phyloP scores from a whole-genome alignment of 352 stramenopile species.

The Phytophthora citrophthora region DNA sequence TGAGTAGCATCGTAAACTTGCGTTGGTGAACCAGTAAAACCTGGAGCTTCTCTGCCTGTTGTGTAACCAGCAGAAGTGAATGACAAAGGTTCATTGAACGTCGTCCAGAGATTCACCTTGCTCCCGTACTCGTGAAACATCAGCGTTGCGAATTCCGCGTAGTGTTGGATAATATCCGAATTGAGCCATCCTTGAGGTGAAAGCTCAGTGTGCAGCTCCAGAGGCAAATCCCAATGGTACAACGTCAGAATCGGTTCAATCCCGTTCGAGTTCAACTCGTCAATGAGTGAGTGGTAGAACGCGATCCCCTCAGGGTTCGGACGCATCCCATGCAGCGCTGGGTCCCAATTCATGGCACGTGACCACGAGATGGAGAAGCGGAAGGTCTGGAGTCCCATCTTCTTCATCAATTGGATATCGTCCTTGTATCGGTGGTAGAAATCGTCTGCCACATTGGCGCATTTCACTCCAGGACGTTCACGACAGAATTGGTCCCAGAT shows the following conservation, averaged over 20 bases:
- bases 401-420: constrained; percentile 93
- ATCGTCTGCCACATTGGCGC: constrained; percentile 92
- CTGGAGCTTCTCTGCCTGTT: constrained; percentile 54
- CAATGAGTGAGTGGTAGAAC: constrained; percentile 94
- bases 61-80: constrained; percentile 58
- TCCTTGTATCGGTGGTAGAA: constrained; percentile 91
- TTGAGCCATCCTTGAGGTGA: constrained; percentile 59
- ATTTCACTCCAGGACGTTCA: constrained; percentile 64
- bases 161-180: constrained; percentile 58
- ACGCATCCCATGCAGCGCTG: constrained; percentile 39
- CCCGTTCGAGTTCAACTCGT: constrained; percentile 59
- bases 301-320: constrained; percentile 86
- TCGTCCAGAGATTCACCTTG: constrained; percentile 93
- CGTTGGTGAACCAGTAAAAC: constrained; percentile 38
- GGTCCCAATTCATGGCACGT: constrained; percentile 86
- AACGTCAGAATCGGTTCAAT: constrained; percentile 77
- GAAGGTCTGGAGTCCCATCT: constrained; percentile 91
- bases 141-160: constrained; percentile 84
- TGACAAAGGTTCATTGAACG: constrained; percentile 94
- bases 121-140: constrained; percentile 92
- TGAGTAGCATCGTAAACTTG: constrained; percentile 70
- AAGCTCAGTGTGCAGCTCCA: constrained; percentile 78
- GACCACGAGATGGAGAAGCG: constrained; percentile 94
- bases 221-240: constrained; percentile 95
- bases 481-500: constrained; percentile 94